Percentiles rank a stretch among this genome's conserved stretches.
These are phyloP conservation scores for Limonium bicolor DNA, from an alignment of 148 eudicot species.

Conservation along the genomic window DNA sequence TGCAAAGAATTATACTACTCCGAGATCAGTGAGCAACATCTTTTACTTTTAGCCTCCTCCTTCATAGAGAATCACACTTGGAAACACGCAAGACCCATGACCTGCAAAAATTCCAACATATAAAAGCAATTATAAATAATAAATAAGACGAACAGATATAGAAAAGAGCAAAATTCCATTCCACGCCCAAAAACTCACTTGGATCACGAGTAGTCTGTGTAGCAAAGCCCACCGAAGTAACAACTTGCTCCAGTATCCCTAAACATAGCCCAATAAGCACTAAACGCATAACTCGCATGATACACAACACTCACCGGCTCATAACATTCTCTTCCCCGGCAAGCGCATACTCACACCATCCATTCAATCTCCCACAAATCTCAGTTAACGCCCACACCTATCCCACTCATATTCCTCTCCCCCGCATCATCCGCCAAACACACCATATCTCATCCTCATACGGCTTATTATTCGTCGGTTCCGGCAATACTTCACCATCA, in stretches of 20 bases:
- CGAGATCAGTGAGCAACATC: too few relatives aligned
- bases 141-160: too few relatives aligned
- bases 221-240: slow-evolving; percentile 55
- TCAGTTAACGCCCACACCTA: slow-evolving; percentile 16
- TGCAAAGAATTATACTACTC: too few relatives aligned
- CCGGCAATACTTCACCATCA: slow-evolving; percentile 7
- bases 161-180: not conserved
- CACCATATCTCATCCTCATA: slow-evolving; percentile 59
- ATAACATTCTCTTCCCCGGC: slow-evolving; percentile 46
- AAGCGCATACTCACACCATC: slow-evolving; percentile 36
- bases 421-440: slow-evolving; percentile 32
- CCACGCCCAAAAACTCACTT: slow-evolving; percentile 42
- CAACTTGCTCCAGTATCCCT: slow-evolving; percentile 35
- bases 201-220: slow-evolving; percentile 45
- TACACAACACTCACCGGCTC: slow-evolving; percentile 33
- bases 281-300: slow-evolving; percentile 71
- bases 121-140: not conserved
- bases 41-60: too few relatives aligned
- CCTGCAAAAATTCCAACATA: slow-evolving; percentile 12
- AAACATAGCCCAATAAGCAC: slow-evolving; percentile 56
- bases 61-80: slow-evolving; percentile 29
- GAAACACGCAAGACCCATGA: slow-evolving; percentile 36
- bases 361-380: slow-evolving; percentile 25
- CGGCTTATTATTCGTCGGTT: slow-evolving; percentile 22
- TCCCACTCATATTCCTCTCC: slow-evolving; percentile 12